Percentiles rank a stretch among this genome's conserved stretches.
Conservation (phyloP, 2,329 filamentous ascomycete species). For the Scortechinia acanthostroma region DNA sequence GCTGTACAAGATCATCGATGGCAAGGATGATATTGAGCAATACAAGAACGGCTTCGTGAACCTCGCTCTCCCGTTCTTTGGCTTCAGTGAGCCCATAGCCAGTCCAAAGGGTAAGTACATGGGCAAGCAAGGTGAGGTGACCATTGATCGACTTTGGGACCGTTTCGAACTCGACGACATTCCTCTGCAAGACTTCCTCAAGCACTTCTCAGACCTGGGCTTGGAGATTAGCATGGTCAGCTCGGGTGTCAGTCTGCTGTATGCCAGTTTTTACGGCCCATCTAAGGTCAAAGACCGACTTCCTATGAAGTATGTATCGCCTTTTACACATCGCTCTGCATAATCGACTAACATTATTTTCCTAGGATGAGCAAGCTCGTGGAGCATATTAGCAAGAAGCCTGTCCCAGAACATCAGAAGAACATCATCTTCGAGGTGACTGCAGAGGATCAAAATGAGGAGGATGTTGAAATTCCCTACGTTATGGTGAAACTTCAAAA, state of each 20-base stretch:
- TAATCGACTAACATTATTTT: conserved; percentile 14
- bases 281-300: conserved; percentile 71
- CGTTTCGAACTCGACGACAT: conserved; percentile 86
- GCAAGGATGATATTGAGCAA: conserved; percentile 92
- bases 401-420: conserved; percentile 83
- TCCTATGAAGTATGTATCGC: conserved; percentile 37
- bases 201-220: conserved; percentile 74
- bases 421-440: conserved; percentile 96
- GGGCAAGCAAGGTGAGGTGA: conserved; percentile 71
- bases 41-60: conserved; percentile 99
- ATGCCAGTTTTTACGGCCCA: conserved; percentile 83
- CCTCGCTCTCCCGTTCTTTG: conserved; percentile 91
- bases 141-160: conserved; percentile 95
- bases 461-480: conserved; percentile 95
- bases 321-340: conserved; percentile 2
- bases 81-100: conserved; percentile 92
- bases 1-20: conserved; percentile 92
- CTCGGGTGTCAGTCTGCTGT: conserved; percentile 91
- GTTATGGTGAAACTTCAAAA: conserved; percentile 74
- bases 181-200: conserved; percentile 75
- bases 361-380: conserved; percentile 78
- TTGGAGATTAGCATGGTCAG: conserved; percentile 86
- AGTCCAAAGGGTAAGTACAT: conserved; percentile 88
- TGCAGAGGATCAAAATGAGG: conserved; percentile 77
- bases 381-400: conserved; percentile 83